Conservation (phyloP, 1,139 yeast genomes). For the Candida freyschussii region DNA sequence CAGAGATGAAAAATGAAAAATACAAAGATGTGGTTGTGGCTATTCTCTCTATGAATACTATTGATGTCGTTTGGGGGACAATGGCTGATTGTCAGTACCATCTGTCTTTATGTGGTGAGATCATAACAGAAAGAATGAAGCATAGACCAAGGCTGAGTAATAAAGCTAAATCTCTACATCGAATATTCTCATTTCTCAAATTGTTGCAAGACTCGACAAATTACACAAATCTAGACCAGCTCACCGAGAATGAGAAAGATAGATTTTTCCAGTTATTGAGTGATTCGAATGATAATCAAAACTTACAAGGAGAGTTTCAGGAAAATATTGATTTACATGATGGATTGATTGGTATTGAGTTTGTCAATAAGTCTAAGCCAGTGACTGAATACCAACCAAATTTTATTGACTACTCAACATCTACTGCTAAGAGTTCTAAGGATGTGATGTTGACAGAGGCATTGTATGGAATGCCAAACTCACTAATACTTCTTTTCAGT, state of each 20-base stretch:
- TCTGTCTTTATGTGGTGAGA: slow-evolving; percentile 70
- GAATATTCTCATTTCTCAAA: slow-evolving; percentile 72
- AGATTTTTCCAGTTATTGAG: slow-evolving; percentile 13
- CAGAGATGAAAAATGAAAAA: slow-evolving; percentile 44
- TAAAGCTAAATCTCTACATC: slow-evolving; percentile 71
- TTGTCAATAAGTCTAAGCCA: slow-evolving; percentile 11
- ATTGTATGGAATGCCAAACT: slow-evolving; percentile 79
- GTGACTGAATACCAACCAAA: slow-evolving; percentile 17
- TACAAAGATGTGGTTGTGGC: slow-evolving; percentile 85
- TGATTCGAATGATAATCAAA: slow-evolving; percentile 14
- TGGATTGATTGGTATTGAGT: slow-evolving; percentile 37
- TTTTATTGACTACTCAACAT: slow-evolving; percentile 38
- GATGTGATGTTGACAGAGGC: slow-evolving; percentile 74
- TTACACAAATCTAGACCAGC: slow-evolving; percentile 16
- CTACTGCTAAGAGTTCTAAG: slow-evolving; percentile 38
- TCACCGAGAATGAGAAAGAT: slow-evolving; percentile 11
- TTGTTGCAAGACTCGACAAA: slow-evolving; percentile 47
- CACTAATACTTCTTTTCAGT: slow-evolving; percentile 65
- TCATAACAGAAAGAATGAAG: slow-evolving; percentile 64
- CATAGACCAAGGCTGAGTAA: slow-evolving; percentile 63
- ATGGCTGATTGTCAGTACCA: slow-evolving; percentile 82
- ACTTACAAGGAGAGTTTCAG: slow-evolving; percentile 28
- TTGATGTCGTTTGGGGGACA: slow-evolving; percentile 88
- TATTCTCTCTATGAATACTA: slow-evolving; percentile 79
- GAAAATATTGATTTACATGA: slow-evolving; percentile 38